phyloP scores from a whole-genome alignment of 768 basidiomycete genomes.

The Gyrodon lividus region DNA sequence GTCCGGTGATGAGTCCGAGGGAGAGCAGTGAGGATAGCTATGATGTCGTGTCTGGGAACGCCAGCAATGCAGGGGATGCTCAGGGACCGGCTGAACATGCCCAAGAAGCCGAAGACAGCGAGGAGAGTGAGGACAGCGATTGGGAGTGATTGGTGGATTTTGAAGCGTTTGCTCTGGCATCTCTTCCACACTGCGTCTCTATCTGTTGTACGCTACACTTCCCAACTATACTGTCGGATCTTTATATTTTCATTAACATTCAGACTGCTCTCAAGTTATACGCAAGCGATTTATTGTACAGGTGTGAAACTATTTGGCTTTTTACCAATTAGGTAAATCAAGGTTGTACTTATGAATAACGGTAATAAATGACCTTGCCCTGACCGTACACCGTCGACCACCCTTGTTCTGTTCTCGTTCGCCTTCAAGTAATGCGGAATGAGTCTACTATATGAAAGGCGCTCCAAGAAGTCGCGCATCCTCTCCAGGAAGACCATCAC shows the following conservation, averaged over 20 bases:
- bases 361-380: conserved; percentile 5
- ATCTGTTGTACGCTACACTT: conserved; percentile 19
- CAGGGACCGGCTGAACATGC: conserved; percentile 19
- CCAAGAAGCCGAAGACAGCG: conserved; percentile 40
- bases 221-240: conserved; percentile 12
- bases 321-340: conserved; percentile 12
- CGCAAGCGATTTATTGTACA: too few species aligned
- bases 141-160: conserved; percentile 50
- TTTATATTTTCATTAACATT: too few species aligned
- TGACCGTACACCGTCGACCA: not conserved
- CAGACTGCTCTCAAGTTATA: too few species aligned
- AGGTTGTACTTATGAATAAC: not conserved
- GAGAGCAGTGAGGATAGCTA: conserved; percentile 67
- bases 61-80: conserved; percentile 39
- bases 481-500: conserved; percentile 33
- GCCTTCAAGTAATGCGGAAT: conserved; percentile 26
- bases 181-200: not conserved
- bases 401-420: not conserved
- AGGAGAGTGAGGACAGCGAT: conserved; percentile 38
- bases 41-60: conserved; percentile 60
- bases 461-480: conserved; percentile 23
- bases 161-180: not conserved
- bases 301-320: not conserved
- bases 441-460: conserved; percentile 29
- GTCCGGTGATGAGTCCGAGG: conserved; percentile 44